phyloP scores from a whole-genome alignment of 805 yeast species.

The Wickerhamomyces bisporus region DNA sequence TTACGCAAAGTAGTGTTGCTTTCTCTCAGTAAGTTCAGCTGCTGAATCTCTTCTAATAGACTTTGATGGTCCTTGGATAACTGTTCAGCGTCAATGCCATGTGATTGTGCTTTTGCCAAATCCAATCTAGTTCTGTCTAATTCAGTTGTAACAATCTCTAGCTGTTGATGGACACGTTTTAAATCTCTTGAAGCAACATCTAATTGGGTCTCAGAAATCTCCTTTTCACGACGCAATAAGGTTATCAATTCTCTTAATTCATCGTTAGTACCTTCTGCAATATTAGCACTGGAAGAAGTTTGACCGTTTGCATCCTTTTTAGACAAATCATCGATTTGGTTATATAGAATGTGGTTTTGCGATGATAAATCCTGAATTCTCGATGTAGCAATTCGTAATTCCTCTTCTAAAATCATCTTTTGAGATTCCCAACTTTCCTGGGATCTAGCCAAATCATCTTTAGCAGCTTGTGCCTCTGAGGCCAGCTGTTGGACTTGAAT shows the following conservation, averaged over 20 bases:
- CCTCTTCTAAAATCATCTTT: slow-evolving; percentile 37
- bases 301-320: slow-evolving; percentile 9
- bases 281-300: slow-evolving; percentile 3
- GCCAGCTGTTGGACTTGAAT: slow-evolving; percentile 22
- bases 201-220: slow-evolving; percentile 56
- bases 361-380: slow-evolving; percentile 52
- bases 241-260: slow-evolving; percentile 50
- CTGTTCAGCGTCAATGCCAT: slow-evolving; percentile 21
- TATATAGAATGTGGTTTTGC: slow-evolving; percentile 65
- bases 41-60: slow-evolving; percentile 49
- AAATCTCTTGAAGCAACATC: slow-evolving; percentile 50
- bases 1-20: slow-evolving; percentile 60
- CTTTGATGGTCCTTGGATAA: slow-evolving; percentile 36
- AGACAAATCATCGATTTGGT: slow-evolving; percentile 51
- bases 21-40: slow-evolving; percentile 59
- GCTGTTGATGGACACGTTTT: slow-evolving; percentile 43
- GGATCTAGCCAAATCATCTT: slow-evolving; percentile 28
- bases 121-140: slow-evolving; percentile 49
- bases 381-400: slow-evolving; percentile 38
- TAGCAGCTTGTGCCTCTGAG: slow-evolving; percentile 27
- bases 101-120: slow-evolving; percentile 33
- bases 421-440: slow-evolving; percentile 44
- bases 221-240: slow-evolving; percentile 71
- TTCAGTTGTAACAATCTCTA: slow-evolving; percentile 43
- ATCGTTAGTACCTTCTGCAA: slow-evolving; percentile 15